Conservation (phyloP, 805 yeast genomes). For the Dipodascopsis tothii region DNA sequence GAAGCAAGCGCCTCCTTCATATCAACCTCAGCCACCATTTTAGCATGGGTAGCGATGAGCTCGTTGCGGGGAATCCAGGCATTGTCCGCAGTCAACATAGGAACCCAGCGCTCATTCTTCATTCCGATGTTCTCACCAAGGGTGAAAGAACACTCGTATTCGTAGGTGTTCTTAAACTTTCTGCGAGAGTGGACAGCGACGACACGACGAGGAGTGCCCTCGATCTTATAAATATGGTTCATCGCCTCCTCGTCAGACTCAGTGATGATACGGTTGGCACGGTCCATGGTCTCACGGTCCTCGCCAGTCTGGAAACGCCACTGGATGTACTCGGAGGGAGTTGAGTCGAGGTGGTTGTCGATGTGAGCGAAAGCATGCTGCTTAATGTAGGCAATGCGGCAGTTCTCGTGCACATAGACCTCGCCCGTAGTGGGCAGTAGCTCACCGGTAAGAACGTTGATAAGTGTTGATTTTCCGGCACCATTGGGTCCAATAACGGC, state of each 20-base stretch:
- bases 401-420: slow-evolving; percentile 98
- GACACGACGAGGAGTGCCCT: slow-evolving; percentile 97
- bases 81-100: slow-evolving; percentile 99
- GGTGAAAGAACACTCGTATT: slow-evolving; percentile 95
- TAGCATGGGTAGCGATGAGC: slow-evolving; percentile 91
- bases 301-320: slow-evolving; percentile 99
- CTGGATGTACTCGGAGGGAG: slow-evolving; percentile 99
- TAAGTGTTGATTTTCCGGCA: slow-evolving; percentile 99
- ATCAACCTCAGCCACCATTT: slow-evolving; percentile 99
- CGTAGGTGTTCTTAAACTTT: slow-evolving; percentile 99
- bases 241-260: slow-evolving; percentile 95
- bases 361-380: slow-evolving; percentile 99
- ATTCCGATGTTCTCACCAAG: slow-evolving; percentile 98
- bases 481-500: slow-evolving; percentile 99
- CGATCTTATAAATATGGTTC: slow-evolving; percentile 99
- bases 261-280: slow-evolving; percentile 97
- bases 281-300: slow-evolving; percentile 99
- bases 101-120: slow-evolving; percentile 99
- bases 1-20: slow-evolving; percentile 99
- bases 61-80: slow-evolving; percentile 99
- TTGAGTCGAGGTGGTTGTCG: slow-evolving; percentile 96
- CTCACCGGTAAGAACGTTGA: slow-evolving; percentile 99
- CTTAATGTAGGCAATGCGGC: slow-evolving; percentile 99
- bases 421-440: slow-evolving; percentile 97
- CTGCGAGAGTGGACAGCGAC: slow-evolving; percentile 91